These are phyloP conservation scores for Cicer cuneatum DNA, from an alignment of 306 rosid genomes.

Conservation along the genomic window DNA sequence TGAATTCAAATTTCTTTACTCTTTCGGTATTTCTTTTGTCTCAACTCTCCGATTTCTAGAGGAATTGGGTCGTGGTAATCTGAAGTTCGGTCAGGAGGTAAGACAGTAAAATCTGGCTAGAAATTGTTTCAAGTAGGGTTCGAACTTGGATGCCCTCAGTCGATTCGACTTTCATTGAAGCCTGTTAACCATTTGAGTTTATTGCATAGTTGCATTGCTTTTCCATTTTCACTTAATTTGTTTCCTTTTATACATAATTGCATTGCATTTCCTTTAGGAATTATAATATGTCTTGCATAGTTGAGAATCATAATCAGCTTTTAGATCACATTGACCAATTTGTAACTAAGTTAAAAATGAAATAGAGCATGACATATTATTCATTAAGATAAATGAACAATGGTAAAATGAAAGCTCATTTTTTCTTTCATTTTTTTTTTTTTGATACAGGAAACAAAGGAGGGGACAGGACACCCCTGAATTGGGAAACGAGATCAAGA, in stretches of 20 bases:
- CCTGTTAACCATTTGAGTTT: no score
- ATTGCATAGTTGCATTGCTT: no score
- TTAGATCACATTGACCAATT: constrained; percentile 15
- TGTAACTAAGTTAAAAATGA: constrained; percentile 15
- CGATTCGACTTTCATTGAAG: no score
- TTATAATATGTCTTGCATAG: constrained; percentile 14
- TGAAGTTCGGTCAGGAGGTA: no score
- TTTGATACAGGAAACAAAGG: constrained; percentile 63
- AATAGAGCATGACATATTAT: constrained; percentile 1
- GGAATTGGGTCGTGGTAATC: no score
- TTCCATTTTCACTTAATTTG: no score
- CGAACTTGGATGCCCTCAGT: no score
- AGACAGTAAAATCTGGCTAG: no score
- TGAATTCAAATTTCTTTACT: constrained; percentile 29
- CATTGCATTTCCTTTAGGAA: not conserved
- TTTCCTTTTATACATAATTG: no score
- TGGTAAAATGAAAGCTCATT: constrained; percentile 3
- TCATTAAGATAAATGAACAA: constrained; percentile 29
- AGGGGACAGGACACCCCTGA: constrained; percentile 67
- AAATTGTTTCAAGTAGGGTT: no score
- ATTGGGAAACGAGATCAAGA: constrained; percentile 65
- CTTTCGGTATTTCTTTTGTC: not conserved
- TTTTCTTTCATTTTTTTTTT: constrained; percentile 18
- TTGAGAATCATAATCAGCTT: constrained; percentile 20
- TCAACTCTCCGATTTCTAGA: no score